Conservation (phyloP, 768 basidiomycete species). For the Macrolepiota albuminosa region DNA sequence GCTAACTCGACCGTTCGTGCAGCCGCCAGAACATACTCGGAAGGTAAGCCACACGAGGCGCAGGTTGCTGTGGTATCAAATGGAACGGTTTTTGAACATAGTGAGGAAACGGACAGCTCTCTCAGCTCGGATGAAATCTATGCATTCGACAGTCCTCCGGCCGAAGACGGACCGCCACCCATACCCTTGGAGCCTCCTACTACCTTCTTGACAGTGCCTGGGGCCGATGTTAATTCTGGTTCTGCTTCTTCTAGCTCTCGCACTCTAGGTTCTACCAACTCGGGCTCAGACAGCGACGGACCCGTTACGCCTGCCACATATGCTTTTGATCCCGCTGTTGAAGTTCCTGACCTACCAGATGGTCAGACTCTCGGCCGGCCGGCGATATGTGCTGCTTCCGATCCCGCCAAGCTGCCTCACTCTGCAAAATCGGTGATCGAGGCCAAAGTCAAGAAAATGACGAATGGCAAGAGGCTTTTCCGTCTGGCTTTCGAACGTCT, state of each 20-base stretch:
- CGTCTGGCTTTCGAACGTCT: constrained; percentile 28
- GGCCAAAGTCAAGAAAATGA: constrained; percentile 18
- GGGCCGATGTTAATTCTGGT: constrained; percentile 4
- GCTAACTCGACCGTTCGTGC: constrained; percentile 22
- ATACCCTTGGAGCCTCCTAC: constrained; percentile 1
- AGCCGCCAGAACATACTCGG: constrained; percentile 11
- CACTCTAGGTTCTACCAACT: constrained; percentile 22
- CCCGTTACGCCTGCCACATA: constrained; percentile 45
- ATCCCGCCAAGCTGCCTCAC: constrained; percentile 3
- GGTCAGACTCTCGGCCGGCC: constrained; percentile 30
- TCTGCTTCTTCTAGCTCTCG: constrained; percentile 13
- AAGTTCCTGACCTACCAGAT: constrained; percentile 38
- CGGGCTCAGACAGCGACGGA: constrained; percentile 35
- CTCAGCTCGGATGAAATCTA: constrained; percentile 32
- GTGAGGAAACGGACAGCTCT: constrained; percentile 16
- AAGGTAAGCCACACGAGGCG: constrained; percentile 3
- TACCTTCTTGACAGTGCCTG: constrained; percentile 13
- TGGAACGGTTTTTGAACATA: not conserved
- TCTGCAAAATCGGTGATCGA: not conserved
- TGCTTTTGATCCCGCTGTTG: constrained; percentile 35
- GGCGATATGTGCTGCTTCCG: constrained; percentile 1
- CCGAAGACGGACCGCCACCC: constrained; percentile 20
- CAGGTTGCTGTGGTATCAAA: constrained; percentile 2
- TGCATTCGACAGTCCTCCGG: constrained; percentile 29
- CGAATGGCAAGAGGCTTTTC: constrained; percentile 28